phyloP scores from a whole-genome alignment of 495 filamentous ascomycete species.

The Neurospora sp. region DNA sequence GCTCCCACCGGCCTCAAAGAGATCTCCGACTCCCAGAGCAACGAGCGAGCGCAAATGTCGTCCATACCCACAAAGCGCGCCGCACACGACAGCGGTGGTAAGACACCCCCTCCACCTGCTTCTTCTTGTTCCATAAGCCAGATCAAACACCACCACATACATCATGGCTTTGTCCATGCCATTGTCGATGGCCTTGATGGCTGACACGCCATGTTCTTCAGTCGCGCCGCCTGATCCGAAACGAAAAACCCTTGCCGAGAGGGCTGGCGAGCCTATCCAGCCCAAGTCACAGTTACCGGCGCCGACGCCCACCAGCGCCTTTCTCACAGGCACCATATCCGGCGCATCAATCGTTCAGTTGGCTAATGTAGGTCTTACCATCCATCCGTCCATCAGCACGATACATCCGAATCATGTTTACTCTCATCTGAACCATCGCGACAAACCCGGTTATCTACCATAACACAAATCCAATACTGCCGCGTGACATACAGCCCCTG shows the following conservation, averaged over 20 bases:
- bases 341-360: constrained; percentile 16
- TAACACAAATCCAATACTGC: not conserved
- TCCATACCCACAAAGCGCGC: constrained; percentile 41
- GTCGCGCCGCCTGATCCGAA: constrained; percentile 43
- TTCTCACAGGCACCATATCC: constrained; percentile 4
- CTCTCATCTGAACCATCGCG: not conserved
- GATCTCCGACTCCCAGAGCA: constrained; percentile 52
- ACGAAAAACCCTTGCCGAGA: constrained; percentile 48
- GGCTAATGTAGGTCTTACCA: constrained; percentile 4
- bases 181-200: not conserved
- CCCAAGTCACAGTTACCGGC: constrained; percentile 16
- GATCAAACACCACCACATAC: not conserved
- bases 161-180: not conserved
- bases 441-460: not conserved
- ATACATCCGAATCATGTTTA: not conserved
- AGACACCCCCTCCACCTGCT: not conserved
- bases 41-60: constrained; percentile 50
- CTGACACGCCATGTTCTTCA: constrained; percentile 14
- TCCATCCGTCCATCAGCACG: not conserved
- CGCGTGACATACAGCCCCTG: not conserved
- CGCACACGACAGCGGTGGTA: constrained; percentile 22
- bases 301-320: not conserved
- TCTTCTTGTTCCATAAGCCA: not conserved
- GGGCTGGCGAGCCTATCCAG: constrained; percentile 39
- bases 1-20: constrained; percentile 23